Base-by-base conservation (phyloP, 2,329 filamentous ascomycete species). In the Claviceps arundinis region DNA sequence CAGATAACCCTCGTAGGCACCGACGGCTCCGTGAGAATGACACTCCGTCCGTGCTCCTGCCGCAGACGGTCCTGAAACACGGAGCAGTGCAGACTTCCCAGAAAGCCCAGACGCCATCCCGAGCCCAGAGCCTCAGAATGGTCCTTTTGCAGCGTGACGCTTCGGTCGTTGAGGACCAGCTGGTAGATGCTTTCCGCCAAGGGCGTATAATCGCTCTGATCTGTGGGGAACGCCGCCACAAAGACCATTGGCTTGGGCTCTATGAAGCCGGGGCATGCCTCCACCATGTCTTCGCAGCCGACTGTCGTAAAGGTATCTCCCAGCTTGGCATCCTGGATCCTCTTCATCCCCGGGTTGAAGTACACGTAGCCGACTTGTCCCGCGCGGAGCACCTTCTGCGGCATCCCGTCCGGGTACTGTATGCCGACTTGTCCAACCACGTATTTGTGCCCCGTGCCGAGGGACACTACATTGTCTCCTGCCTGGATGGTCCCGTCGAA, bases 191-290 rank as follows among this genome's bases (percentile, higher is more conserved):
- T 95, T 66, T 97, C 91, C 57, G 94, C 88, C 4, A 98, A 73
- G 62, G 89, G 86, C 44, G 80, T 78, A 63, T 95, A 91, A 65
- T 95, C 88, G 60, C 83, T 75, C 59, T 95, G 89, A 62, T 98
- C 90, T 0, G 90, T 89, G 0, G 93, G 93, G 61, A 95, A 98
- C 0, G 93, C 93, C 1, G 91, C 90, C 4, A 98, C 93, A 60
- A 98, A 98, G 4, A 98, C 93, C 93, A 98, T 98, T 5, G 90
- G 86, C 67, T 98, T 95, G 1, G 93, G 91, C 66, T 98, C 93
- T 64, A 95, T 91, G 55, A 98, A 98, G 2, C 91, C 93, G 0
- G 89, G 89, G 51, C 90, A 84, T 13, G 87, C 82, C 65, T 90
- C 77, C 2, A 98, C 89, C 0, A 76, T 62, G 54, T 81, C 79